phyloP scores from a whole-genome alignment of 305 asterid species.

The Solanum aculeatissimum region DNA sequence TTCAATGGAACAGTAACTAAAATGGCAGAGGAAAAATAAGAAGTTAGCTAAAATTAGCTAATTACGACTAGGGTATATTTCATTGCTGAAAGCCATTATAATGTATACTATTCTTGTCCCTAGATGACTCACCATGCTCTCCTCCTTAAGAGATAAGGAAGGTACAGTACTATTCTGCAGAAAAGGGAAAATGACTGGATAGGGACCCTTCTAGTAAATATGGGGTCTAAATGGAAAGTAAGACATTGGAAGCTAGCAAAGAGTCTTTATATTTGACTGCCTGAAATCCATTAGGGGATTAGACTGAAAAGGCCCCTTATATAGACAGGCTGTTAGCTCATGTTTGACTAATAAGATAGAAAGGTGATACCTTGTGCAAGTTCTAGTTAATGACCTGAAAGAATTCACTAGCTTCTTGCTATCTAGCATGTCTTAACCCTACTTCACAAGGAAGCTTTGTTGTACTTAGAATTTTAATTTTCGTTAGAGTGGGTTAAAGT shows the following conservation, averaged over 20 bases:
- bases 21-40: background rate
- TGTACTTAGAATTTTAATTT: background rate
- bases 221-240: background rate
- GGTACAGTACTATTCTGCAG: background rate
- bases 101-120: background rate
- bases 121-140: background rate
- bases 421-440: background rate
- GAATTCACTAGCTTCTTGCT: background rate
- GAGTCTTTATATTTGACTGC: background rate
- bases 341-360: background rate
- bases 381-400: background rate
- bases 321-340: background rate
- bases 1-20: background rate
- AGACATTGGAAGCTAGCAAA: background rate
- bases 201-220: no score
- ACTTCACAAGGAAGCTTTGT: background rate
- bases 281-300: background rate
- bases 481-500: no score
- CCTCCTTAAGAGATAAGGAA: background rate
- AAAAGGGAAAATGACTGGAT: no score
- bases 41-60: background rate
- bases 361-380: background rate
- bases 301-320: background rate
- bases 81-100: background rate
- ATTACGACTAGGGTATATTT: background rate